A percentile compares a stretch with the other conserved stretches of the same genome.
These are phyloP conservation scores for Monilinia vaccinii-corymbosi DNA, from an alignment of 2,329 filamentous ascomycete genomes.

Conservation along the genomic window DNA sequence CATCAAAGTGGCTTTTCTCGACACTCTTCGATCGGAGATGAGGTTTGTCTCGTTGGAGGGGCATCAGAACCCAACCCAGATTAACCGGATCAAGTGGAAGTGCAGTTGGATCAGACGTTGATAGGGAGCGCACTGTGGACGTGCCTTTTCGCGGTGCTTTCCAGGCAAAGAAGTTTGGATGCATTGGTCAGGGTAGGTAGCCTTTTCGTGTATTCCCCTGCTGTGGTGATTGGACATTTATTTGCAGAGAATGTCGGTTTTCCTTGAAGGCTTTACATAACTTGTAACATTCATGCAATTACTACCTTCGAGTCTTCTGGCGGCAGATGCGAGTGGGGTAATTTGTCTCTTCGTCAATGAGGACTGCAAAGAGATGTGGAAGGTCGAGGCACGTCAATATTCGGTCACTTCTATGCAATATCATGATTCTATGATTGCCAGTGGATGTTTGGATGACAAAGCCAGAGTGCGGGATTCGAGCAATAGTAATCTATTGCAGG, in stretches of 20 bases:
- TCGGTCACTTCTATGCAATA: background rate
- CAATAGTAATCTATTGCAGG: background rate
- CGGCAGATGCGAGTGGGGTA: background rate
- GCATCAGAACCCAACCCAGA: no score
- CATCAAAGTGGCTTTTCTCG: no score
- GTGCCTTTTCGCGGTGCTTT: background rate
- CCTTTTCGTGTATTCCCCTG: background rate
- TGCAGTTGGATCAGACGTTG: background rate
- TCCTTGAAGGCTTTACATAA: background rate
- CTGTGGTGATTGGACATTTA: background rate
- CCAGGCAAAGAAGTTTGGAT: constrained; percentile 66
- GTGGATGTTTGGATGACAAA: background rate
- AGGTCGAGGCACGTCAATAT: background rate
- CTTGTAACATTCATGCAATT: background rate
- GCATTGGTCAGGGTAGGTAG: constrained; percentile 76
- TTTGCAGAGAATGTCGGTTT: background rate
- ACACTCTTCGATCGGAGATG: no score
- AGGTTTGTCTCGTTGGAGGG: background rate
- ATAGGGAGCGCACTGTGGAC: background rate
- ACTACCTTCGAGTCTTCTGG: background rate
- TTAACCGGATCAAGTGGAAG: background rate
- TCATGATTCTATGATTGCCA: background rate
- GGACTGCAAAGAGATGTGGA: background rate
- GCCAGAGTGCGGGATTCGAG: background rate
- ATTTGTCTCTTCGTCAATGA: background rate